Percentiles rank a stretch among this genome's conserved stretches.
These are phyloP conservation scores for Chaetomium globosum DNA, from an alignment of 2,329 filamentous ascomycete species.

Conservation along the genomic window DNA sequence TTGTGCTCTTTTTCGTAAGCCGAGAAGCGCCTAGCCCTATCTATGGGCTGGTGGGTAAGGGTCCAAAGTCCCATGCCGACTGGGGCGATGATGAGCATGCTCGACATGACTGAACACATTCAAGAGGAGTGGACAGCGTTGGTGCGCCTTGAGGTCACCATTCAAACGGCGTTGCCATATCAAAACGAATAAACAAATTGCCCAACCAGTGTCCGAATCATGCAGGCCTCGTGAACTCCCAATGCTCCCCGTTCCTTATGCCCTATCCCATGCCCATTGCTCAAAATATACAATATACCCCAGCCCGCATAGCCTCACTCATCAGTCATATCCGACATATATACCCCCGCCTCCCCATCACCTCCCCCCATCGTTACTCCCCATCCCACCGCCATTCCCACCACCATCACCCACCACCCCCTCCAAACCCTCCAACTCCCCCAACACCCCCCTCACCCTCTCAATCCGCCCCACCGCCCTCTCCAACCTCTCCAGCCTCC, in stretches of 20 bases:
- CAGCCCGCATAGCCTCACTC: neutral
- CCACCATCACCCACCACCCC: neutral
- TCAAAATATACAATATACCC: neutral
- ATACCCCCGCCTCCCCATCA: neutral
- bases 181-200: neutral
- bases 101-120: neutral
- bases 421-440: slow-evolving; percentile 10
- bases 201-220: neutral
- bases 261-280: neutral
- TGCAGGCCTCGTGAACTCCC: neutral
- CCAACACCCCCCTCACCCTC: slow-evolving; percentile 61
- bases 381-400: neutral
- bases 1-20: neutral
- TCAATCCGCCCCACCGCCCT: slow-evolving; percentile 71
- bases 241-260: neutral
- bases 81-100: neutral
- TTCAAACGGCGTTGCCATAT: neutral
- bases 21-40: neutral
- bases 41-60: neutral
- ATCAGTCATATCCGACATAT: slow-evolving; percentile 2
- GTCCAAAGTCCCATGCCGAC: neutral
- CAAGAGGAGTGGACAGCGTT: neutral
- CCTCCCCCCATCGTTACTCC: neutral
- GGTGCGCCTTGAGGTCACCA: neutral
- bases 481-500: slow-evolving; percentile 70